Base-by-base conservation (phyloP, 2,329 filamentous ascomycete genomes). In the Neofusicoccum umdonicola region DNA sequence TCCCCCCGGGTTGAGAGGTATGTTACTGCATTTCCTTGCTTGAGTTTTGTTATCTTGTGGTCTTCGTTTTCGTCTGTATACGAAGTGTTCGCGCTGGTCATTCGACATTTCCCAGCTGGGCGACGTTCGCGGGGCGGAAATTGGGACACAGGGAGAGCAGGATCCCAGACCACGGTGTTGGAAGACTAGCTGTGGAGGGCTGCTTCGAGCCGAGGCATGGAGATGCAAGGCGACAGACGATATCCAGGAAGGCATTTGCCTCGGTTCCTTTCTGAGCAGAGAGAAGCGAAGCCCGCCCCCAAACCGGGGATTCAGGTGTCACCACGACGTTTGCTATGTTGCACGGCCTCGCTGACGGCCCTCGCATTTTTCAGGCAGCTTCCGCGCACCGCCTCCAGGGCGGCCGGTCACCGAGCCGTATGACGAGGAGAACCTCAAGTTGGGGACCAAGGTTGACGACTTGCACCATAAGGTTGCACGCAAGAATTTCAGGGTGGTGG, bases 401-500 rank as follows among this genome's bases (percentile, higher is more conserved):
- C 83, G 68, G 74, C 75, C 66, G 72, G 82, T 74, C 69, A 80
- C 75, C 68, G 67, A 80, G 73, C 69, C 79, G 74, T 76, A 79
- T 64, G 79, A 82, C 63, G 73, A 79, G 51, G 73, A 79, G 70
- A 76, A 78, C 48, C 72, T 78, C 44, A 75, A 79, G 58, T 71
- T 86, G 2, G 85, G 85, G 11, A 87, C 90, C 74, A 88, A 87
- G 76, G 88, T 95, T 15, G 83, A 86, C 17, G 87, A 90, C 70
- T 76, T 96, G 5, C 78, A 91, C 50, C 92, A 98, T 70, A 76
- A 80, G 39, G 77, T 89, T 63, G 91, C 92, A 45, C 83, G 92
- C 69, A 80, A 79, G 68, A 91, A 96, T 75, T 97, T 96, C 74
- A 83, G 94, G 62, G 91, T 97, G 0, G 91, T 97, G 3, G 88